phyloP scores from a whole-genome alignment of 148 eudicot genomes.

The Drosera capensis region DNA sequence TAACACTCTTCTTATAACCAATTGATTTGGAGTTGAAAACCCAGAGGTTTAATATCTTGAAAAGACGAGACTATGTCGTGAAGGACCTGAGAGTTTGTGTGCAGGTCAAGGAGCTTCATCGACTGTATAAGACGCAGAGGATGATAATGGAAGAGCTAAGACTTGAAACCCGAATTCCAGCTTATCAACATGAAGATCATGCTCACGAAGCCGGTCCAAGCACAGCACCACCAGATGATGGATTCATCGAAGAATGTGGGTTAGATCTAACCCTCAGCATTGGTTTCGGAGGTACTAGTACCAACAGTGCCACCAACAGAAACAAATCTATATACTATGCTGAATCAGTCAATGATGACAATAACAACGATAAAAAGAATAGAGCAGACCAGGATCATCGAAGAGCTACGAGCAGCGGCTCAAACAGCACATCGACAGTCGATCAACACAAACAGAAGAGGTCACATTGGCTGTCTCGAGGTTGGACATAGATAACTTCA shows the following conservation, averaged over 20 bases:
- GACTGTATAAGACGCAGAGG: slow-evolving; percentile 30
- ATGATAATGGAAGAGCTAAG: slow-evolving; percentile 21
- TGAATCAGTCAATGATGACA: background rate
- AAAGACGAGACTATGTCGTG: background rate
- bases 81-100: background rate
- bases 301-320: background rate
- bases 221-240: background rate
- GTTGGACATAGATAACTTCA: background rate
- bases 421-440: background rate
- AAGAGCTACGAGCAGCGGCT: background rate
- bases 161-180: background rate
- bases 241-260: slow-evolving; percentile 6
- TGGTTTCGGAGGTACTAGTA: slow-evolving; percentile 1
- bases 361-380: background rate
- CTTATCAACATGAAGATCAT: background rate
- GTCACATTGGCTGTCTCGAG: background rate
- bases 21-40: too few relatives aligned
- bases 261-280: slow-evolving; percentile 10
- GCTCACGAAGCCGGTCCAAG: slow-evolving; percentile 1
- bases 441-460: background rate
- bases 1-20: too few relatives aligned
- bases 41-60: too few relatives aligned
- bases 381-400: background rate
- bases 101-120: slow-evolving; percentile 46
- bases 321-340: background rate